Evolutionary conservation across 306 rosid species (phyloP), one percentile per base, ranked within the genome.

Genomic region (Begonia fuchsioides): DNA sequence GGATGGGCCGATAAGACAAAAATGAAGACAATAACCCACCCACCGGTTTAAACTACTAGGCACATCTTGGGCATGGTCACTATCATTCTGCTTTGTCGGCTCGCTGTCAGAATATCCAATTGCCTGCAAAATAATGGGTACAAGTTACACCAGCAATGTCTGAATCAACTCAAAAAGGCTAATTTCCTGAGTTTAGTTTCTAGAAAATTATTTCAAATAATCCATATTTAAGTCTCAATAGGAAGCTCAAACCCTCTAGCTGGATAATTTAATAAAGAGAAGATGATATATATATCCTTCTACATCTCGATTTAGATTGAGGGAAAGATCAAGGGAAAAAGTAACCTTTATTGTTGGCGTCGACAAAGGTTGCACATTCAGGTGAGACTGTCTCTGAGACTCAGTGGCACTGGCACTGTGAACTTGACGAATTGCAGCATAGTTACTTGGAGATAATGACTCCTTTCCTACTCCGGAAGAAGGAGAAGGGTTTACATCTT

Each of bases 11-110:
- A 35, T 48, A 43, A 18, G 13, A 43, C 52, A 45, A 58, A 58
- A 59, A 43, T 5, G 45, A 49, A 40, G 69, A 49, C 38, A 47
- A 54, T 49, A 9, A 50, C 35, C 35, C 32, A 18, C 20, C 19
- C 68, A 92, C 98, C 98, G 82, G 71, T 68, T 92, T 69, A 92
- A 68, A 50, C 66, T 57, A 67, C 73, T 68, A 3, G 47, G 87
- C 63, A 80, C 52, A 46, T 79, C 98, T 45, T 90, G 92, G 2
- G 79, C 72, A 13, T 86, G 81, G 52, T 77, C 87, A 62, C 39
- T 72, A 59, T 92, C 96, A 54, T 69, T 82, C 69, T 49, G 94
- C 73, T 68, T 77, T 53, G 55, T 71, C 18, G 62, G 39, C 57
- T 79, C 96, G 14, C 17, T 57, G 62, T 63, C 58, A 32, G 70